A percentile compares a stretch with the other conserved stretches of the same genome.
Evolutionary conservation across 192 early-diverging fungal species (phyloP).

Genomic region (Coemansia sp.): DNA sequence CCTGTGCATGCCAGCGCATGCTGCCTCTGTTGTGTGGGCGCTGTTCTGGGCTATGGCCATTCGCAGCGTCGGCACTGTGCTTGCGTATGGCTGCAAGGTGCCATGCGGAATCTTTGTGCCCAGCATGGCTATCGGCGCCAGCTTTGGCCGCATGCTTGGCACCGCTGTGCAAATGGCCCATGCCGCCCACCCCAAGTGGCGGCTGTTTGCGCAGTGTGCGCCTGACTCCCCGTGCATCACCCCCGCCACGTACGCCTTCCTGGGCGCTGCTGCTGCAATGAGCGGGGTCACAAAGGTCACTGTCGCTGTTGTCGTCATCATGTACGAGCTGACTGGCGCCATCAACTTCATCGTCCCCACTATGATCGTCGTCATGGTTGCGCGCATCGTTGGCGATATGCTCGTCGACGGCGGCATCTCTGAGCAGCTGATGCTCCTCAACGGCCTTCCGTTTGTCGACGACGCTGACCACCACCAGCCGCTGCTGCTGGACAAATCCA

Average conservation of each 20-base stretch:
- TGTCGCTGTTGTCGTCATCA: conserved; percentile 90
- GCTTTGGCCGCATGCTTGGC: conserved; percentile 87
- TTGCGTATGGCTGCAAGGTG: conserved; percentile 69
- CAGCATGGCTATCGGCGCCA: conserved; percentile 90
- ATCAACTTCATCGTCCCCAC: conserved; percentile 83
- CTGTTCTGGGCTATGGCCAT: conserved; percentile 60
- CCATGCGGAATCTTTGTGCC: conserved; percentile 96
- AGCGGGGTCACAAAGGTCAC: conserved; percentile 86
- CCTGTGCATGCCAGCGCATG: conserved; percentile 55
- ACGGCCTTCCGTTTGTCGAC: conserved; percentile 76
- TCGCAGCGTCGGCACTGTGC: conserved; percentile 56
- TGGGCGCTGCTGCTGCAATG: conserved; percentile 89
- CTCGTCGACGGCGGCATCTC: conserved; percentile 74
- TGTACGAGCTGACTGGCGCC: conserved; percentile 98
- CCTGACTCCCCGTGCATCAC: conserved; percentile 82
- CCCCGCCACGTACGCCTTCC: conserved; percentile 92
- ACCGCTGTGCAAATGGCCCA: conserved; percentile 73
- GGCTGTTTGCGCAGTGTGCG: conserved; percentile 75
- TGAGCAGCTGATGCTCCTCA: conserved; percentile 75
- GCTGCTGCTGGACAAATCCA: conserved; percentile 22
- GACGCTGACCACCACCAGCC: conserved; percentile 56
- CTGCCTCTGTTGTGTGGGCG: conserved; percentile 44
- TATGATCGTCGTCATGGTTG: conserved; percentile 76
- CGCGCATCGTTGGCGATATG: conserved; percentile 70
- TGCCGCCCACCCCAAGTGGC: conserved; percentile 59